Conservation (phyloP, 2,329 filamentous ascomycete genomes). For the Penicillium sp. region DNA sequence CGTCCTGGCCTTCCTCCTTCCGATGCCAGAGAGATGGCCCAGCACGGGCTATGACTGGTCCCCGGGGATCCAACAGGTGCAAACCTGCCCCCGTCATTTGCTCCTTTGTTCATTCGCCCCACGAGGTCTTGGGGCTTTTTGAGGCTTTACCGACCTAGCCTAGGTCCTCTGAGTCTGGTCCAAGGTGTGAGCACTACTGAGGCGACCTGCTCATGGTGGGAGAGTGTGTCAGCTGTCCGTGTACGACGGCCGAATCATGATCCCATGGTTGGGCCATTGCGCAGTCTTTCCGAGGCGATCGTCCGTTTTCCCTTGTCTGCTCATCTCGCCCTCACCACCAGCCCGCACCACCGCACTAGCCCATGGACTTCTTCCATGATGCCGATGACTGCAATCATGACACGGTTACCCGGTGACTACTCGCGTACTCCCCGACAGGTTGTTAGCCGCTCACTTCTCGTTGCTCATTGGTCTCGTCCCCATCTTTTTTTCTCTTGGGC, state of each 20-base stretch:
- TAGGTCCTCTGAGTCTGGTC: not conserved
- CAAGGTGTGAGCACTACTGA: not conserved
- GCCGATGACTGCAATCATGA: constrained; percentile 25
- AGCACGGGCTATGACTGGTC: constrained; percentile 2
- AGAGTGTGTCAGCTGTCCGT: constrained; percentile 6
- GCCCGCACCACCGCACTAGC: constrained; percentile 5
- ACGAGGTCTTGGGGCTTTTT: not conserved
- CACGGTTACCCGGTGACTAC: constrained; percentile 30
- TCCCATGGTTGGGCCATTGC: constrained; percentile 9
- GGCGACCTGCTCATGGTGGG: not conserved
- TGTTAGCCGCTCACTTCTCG: constrained; percentile 21
- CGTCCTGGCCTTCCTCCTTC: constrained; percentile 1
- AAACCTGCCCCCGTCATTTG: not conserved
- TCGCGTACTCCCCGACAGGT: constrained; percentile 29
- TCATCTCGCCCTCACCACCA: not conserved
- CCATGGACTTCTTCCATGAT: constrained; percentile 10
- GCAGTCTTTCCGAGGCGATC: constrained; percentile 12
- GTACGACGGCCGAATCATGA: constrained; percentile 11
- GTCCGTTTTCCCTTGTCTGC: constrained; percentile 3
- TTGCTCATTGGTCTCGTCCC: constrained; percentile 18
- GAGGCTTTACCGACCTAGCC: constrained; percentile 1
- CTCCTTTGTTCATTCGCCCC: constrained; percentile 1
- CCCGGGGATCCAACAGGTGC: constrained; percentile 6
- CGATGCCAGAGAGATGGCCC: not conserved
- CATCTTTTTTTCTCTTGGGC: not conserved